Evolutionary conservation across 805 yeast species (phyloP), one percentile per base, ranked within the genome.

Genomic region (Soucietia sequanensis): DNA sequence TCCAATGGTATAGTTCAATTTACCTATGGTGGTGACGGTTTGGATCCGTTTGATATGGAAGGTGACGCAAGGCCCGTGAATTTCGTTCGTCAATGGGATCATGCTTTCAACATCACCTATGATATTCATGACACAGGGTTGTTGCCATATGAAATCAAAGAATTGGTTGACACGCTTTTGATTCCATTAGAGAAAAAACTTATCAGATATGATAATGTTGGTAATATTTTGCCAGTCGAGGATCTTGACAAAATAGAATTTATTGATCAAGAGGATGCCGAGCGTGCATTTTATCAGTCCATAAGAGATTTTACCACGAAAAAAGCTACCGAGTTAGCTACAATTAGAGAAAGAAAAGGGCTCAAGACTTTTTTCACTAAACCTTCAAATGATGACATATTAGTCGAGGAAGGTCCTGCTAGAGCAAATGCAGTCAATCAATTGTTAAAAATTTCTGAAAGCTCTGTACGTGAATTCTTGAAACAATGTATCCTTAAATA

Each of bases 21-120:
- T 64, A 86, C 88, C 23, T 93, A 93, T 56, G 99, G 99, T 62
- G 99, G 98, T 44, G 99, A 93, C 62, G 96, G 98, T 31, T 75
- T 93, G 44, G 99, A 93, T 70, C 99, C 99, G 3, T 73, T 87
- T 56, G 97, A 91, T 63, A 93, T 93, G 99, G 99, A 95, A 65
- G 99, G 99, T 48, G 96, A 95, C 62, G 96, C 98, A 1, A 78
- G 72, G 50, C 99, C 99, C 0, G 99, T 93, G 23, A 89, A 95
- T 58, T 91, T 93, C 58, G 72, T 71, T 37, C 80, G 97, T 56
- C 87, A 95, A 16, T 93, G 99, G 99, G 89, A 81, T 43, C 99
- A 93, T 59, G 81, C 96, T 5, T 72, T 63, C 48, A 83, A 84
- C 61, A 67, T 87, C 37, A 84, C 95, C 1, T 80, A 78, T 43